phyloP scores from a whole-genome alignment of 495 filamentous ascomycete genomes.

The Hypomontagnella submonticulosa region DNA sequence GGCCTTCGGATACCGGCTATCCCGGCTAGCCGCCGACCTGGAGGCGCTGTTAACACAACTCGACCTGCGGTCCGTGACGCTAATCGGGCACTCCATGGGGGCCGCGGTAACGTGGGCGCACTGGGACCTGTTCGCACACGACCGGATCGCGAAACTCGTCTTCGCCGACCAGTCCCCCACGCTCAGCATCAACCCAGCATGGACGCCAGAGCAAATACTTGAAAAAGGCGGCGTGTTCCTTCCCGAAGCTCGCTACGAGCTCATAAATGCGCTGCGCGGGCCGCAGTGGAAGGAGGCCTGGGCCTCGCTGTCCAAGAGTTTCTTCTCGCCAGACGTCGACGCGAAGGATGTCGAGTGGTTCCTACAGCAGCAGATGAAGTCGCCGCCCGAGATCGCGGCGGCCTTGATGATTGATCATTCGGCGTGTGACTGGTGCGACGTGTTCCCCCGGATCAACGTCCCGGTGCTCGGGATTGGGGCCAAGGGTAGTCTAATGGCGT shows the following conservation, averaged over 20 bases:
- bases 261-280: constrained; percentile 8
- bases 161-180: constrained; percentile 34
- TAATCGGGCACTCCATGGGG: constrained; percentile 40
- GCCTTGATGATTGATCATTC: constrained; percentile 23
- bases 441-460: constrained; percentile 36
- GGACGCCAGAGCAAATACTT: constrained; percentile 24
- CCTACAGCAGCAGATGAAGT: constrained; percentile 13
- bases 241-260: constrained; percentile 8
- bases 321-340: constrained; percentile 26
- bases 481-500: constrained; percentile 13
- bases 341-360: constrained; percentile 29
- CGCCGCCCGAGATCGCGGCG: constrained; percentile 21
- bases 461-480: constrained; percentile 30
- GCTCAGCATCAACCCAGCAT: constrained; percentile 30
- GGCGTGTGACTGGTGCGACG: constrained; percentile 28
- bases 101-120: constrained; percentile 31
- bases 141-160: constrained; percentile 30
- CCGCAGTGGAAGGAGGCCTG: constrained; percentile 16
- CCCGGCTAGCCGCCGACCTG: constrained; percentile 36
- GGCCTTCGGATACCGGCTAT: constrained; percentile 32
- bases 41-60: constrained; percentile 25
- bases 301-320: constrained; percentile 2
- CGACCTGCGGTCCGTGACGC: constrained; percentile 24
- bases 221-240: constrained; percentile 14
- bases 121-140: constrained; percentile 37